Conservation (phyloP, 352 stramenopile genomes). For the Pythium dissotocum region DNA sequence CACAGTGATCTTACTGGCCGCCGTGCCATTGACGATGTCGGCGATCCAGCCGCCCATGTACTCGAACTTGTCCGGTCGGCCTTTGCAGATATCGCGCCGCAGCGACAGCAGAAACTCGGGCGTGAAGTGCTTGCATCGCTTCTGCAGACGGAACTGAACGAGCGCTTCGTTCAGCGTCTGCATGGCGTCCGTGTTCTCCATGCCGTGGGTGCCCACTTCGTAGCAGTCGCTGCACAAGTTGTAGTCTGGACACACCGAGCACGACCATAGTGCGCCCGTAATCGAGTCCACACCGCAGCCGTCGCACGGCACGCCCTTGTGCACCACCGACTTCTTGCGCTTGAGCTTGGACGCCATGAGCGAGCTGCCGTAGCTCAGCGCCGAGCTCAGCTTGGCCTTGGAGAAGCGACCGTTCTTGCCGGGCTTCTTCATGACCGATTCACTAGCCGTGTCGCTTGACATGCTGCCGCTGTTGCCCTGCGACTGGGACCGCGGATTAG, state of each 20-base stretch:
- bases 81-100: conserved; percentile 78
- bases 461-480: conserved; percentile 29
- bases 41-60: conserved; percentile 83
- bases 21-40: conserved; percentile 68
- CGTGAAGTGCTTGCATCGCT: conserved; percentile 80
- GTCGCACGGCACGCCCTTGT: conserved; percentile 67
- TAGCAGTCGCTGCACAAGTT: conserved; percentile 77
- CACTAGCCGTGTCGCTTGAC: not conserved
- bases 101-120: conserved; percentile 72
- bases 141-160: conserved; percentile 68
- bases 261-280: conserved; percentile 63
- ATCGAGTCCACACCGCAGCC: conserved; percentile 75
- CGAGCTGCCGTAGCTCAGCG: conserved; percentile 58
- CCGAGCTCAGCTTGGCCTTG: conserved; percentile 58
- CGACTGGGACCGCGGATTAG: conserved; percentile 27
- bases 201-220: conserved; percentile 63
- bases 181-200: conserved; percentile 74
- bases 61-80: conserved; percentile 78
- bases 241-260: conserved; percentile 70
- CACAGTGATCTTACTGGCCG: conserved; percentile 73
- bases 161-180: conserved; percentile 67
- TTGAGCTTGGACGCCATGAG: conserved; percentile 68
- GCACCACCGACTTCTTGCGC: conserved; percentile 66
- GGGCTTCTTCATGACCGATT: conserved; percentile 38
- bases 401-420: conserved; percentile 31